A percentile compares a stretch with the other conserved stretches of the same genome.
Evolutionary conservation across 371 early-diverging fungal genomes (phyloP).

Genomic region (Funneliformis caledonium): DNA sequence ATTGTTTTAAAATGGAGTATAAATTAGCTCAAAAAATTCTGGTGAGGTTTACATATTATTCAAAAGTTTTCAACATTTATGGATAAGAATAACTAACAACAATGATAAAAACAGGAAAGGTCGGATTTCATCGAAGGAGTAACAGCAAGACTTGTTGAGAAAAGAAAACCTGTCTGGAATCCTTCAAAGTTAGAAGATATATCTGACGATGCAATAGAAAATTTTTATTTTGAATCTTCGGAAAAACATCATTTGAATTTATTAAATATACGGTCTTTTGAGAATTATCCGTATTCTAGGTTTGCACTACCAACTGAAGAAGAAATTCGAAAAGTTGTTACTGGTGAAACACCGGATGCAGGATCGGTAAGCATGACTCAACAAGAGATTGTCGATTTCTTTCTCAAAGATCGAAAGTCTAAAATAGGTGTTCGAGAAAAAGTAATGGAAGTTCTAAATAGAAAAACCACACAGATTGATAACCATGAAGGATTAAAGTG

Average conservation of each 20-base stretch:
- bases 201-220: conserved; percentile 62
- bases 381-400: conserved; percentile 72
- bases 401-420: conserved; percentile 58
- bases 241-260: conserved; percentile 42
- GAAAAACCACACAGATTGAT: conserved; percentile 55
- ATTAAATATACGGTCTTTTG: conserved; percentile 45
- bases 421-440: conserved; percentile 77
- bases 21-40: conserved; percentile 79
- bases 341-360: conserved; percentile 64
- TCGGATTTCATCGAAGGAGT: conserved; percentile 94
- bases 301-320: conserved; percentile 80
- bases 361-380: conserved; percentile 56
- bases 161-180: conserved; percentile 78
- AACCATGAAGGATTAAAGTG: conserved; percentile 48
- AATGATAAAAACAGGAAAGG: conserved; percentile 53
- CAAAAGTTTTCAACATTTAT: neutral
- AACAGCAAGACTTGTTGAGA: conserved; percentile 72
- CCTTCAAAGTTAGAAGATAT: conserved; percentile 65
- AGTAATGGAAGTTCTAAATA: conserved; percentile 66
- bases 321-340: conserved; percentile 62
- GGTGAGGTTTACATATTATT: conserved; percentile 46
- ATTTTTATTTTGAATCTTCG: conserved; percentile 59
- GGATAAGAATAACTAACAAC: conserved; percentile 38
- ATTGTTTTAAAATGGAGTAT: conserved; percentile 89
- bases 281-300: conserved; percentile 72